A percentile compares a stretch with the other conserved stretches of the same genome.
Evolutionary conservation across 1,139 yeast species (phyloP).

Genomic region (Eremothecium cymbalariae): DNA sequence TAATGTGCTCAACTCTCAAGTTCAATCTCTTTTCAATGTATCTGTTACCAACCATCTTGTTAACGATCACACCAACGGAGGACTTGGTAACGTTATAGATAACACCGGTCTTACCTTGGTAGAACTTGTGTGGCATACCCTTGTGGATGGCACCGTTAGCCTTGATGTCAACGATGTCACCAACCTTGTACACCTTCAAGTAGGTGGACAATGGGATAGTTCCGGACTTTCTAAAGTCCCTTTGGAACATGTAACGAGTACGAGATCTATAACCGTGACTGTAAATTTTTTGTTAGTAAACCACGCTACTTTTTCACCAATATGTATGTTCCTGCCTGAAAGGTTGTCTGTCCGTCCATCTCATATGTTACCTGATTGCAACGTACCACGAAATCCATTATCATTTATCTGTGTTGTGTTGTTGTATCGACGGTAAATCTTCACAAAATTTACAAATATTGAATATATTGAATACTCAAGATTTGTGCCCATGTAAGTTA

Average conservation of each 20-base stretch:
- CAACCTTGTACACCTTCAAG: conserved; percentile 96
- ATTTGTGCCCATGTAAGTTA: too few relatives aligned
- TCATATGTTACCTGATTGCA: too few relatives aligned
- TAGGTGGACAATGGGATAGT: conserved; percentile 88
- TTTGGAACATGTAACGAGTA: conserved; percentile 99
- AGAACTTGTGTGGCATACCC: conserved; percentile 99
- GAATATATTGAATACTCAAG: too few relatives aligned
- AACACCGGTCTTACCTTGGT: conserved; percentile 99
- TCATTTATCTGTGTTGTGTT: too few relatives aligned
- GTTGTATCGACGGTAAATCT: too few relatives aligned
- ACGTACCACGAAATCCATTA: too few relatives aligned
- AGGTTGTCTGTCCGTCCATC: too few relatives aligned
- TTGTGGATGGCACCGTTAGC: conserved; percentile 99
- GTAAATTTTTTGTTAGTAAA: conserved; percentile 21
- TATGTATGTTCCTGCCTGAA: too few relatives aligned
- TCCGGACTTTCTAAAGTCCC: conserved; percentile 99
- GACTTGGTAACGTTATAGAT: conserved; percentile 98
- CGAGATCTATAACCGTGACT: conserved; percentile 99
- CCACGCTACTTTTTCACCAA: too few relatives aligned
- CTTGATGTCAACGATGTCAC: conserved; percentile 98
- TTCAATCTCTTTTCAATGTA: conserved; percentile 97
- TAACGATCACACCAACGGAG: conserved; percentile 94
- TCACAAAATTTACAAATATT: too few relatives aligned
- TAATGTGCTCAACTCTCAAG: conserved; percentile 97
- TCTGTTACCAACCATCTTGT: conserved; percentile 99